Evolutionary conservation across 139 green algal species (phyloP), one percentile per base, ranked within the genome.

Genomic region (Haematococcus sp.): DNA sequence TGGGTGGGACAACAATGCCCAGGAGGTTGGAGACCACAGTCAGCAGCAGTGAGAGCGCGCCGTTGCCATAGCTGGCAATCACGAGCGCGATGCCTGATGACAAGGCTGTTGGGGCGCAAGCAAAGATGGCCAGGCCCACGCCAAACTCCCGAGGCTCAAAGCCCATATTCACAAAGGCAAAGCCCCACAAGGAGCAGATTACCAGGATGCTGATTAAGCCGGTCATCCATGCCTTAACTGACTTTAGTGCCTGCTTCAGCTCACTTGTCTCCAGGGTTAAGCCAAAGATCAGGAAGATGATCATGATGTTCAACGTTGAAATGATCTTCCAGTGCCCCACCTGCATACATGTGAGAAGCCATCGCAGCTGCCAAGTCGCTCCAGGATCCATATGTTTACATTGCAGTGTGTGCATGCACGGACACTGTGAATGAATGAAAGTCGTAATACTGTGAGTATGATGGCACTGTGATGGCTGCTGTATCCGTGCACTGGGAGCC

Each of bases 1-100:
- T 56, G 0, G 91, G 91, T 5, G 85, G 76, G 7, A 90, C 93
- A 44, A 93, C 74, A 34, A 97, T 90, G 22, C 84, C 92, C 0
- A 93, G 33, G 19, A 97, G 61, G 80, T 97, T 97, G 55, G 83
- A 88, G 51, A n/a, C 71, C 7, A 95, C 89, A 4, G 88, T 94
- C 40, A 97, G 85, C 56, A 95, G 78, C 20, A 97, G 82, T 15
- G 89, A 89, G 54, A 97, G 78, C 5, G 91, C 87, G 1, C 77
- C 77, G 63, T 96, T 97, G 60, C 90, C 91, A 17, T 87, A 89
- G 1, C 68, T 76, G 30, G 73, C 35, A 15, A 79, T 76, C 0
- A 90, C 86, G 2, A 97, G 80, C 0, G 87, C 70, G 2, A 93
- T 88, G 22, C 89, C 91, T 0, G 87, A 87, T 9, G 91, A 92